Evolutionary conservation across 2,329 filamentous ascomycete genomes (phyloP).

Genomic region (Sodiomyces alkalinus): DNA sequence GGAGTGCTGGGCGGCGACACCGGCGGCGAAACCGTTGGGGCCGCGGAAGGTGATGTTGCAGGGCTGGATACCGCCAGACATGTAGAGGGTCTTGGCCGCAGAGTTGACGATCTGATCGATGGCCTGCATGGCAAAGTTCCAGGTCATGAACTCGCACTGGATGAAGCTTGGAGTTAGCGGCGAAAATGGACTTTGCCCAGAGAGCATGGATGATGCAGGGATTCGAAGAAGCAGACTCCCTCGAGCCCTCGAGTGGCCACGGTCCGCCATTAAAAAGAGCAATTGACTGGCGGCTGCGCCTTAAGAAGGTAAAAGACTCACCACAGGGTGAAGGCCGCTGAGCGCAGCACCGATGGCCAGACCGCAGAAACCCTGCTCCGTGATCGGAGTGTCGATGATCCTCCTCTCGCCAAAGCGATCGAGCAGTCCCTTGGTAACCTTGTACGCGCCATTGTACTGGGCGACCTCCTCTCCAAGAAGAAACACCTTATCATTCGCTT

Average conservation of each 20-base stretch:
- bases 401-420: conserved; percentile 96
- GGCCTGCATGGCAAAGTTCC: conserved; percentile 99
- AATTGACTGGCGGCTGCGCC: too few relatives aligned
- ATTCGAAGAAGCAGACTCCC: too few relatives aligned
- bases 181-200: too few relatives aligned
- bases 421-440: conserved; percentile 94
- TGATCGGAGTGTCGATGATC: conserved; percentile 97
- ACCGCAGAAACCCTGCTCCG: conserved; percentile 89
- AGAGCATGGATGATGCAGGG: too few relatives aligned
- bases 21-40: conserved; percentile 92
- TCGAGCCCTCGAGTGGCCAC: too few relatives aligned
- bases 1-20: conserved; percentile 94
- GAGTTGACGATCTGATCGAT: conserved; percentile 99
- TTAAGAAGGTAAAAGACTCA: conserved; percentile 34
- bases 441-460: conserved; percentile 99
- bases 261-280: too few relatives aligned
- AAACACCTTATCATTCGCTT: conserved; percentile 88
- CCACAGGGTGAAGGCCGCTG: conserved; percentile 83
- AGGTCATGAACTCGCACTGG: conserved; percentile 99
- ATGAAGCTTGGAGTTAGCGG: too few relatives aligned
- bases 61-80: conserved; percentile 98
- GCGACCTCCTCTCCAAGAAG: conserved; percentile 95
- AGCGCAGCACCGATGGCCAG: conserved; percentile 89
- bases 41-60: conserved; percentile 99
- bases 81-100: conserved; percentile 97